Base-by-base conservation (phyloP, 2,329 filamentous ascomycete species). In the Diaporthe citrichinensis region DNA sequence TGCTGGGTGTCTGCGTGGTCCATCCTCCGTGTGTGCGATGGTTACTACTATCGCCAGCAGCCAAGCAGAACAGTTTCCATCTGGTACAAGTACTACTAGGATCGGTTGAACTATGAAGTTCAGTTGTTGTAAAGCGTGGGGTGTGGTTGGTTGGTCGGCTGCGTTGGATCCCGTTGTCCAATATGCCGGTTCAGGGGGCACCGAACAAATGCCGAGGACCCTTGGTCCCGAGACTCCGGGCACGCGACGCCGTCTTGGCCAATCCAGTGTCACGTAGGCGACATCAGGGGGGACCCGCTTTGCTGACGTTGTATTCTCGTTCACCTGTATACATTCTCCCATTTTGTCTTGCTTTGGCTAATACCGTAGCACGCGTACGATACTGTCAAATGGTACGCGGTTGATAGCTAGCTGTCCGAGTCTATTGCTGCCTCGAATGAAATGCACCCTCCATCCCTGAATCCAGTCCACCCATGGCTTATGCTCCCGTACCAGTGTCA, bases 21-120 rank as follows among this genome's bases (percentile, higher is more conserved):
- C 76, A 77, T 77, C 53, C 34, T 71, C 61, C 61, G 71, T 41
- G 44, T 58, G 44, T 55, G 61, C 17, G 34, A 73, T 65, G 44
- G 46, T 55, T 55, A 51, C 71, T 53, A 49, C 71, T 65, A 65
- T 65, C 71, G 46, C 46, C 36, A 65, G 31, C 28, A 53, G 28
- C 31, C 58, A 57, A 46, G 71, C 58, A 57, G n/a, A 34, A 36
- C 41, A 25, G n/a, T 8, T 62, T 23, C 71, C 71, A 73, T 73
- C n/a, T 39, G 74, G 51, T 36, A 65, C 46, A n/a, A 6, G 31
- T 59, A 39, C 31, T n/a, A 44, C 53, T 23, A 2, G 53, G 36
- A 12, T 15, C 28, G 39, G n/a, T 49, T 53, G 41, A 58, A 44
- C 41, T 17, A 28, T 69, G 25, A 39, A 14, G 57, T 39, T 39